Evolutionary conservation across 495 filamentous ascomycete genomes (phyloP).

Genomic region (Xylaria telfairii): DNA sequence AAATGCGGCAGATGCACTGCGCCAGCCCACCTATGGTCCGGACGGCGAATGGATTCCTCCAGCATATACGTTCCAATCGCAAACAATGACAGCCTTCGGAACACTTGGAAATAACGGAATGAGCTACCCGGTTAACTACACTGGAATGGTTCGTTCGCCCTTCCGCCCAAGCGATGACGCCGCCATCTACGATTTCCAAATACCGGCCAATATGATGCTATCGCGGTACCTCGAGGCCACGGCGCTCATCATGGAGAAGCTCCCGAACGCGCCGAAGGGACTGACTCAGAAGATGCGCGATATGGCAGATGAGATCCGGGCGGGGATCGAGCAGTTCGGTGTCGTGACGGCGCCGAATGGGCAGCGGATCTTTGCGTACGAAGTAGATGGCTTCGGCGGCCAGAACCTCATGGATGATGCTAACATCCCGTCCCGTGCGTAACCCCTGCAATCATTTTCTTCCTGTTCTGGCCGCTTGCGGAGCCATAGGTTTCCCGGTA

Average conservation of each 20-base stretch:
- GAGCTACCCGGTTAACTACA: constrained; percentile 64
- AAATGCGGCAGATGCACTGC: constrained; percentile 64
- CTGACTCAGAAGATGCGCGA: constrained; percentile 58
- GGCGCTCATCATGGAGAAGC: constrained; percentile 57
- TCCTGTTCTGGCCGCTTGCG: too few species aligned
- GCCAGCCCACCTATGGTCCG: constrained; percentile 60
- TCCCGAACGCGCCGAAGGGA: constrained; percentile 51
- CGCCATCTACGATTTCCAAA: constrained; percentile 63
- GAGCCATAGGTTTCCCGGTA: too few species aligned
- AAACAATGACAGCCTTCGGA: constrained; percentile 62
- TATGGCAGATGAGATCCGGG: constrained; percentile 56
- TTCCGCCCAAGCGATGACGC: constrained; percentile 70
- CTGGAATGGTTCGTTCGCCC: constrained; percentile 65
- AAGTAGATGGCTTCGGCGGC: constrained; percentile 64
- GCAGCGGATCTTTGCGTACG: constrained; percentile 61
- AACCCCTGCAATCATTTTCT: too few species aligned
- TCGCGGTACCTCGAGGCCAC: constrained; percentile 61
- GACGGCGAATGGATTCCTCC: constrained; percentile 59
- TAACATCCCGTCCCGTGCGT: constrained; percentile 64
- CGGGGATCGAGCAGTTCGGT: constrained; percentile 58
- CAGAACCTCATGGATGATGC: constrained; percentile 67
- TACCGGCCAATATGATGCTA: constrained; percentile 72
- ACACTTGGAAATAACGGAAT: constrained; percentile 67
- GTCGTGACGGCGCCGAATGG: constrained; percentile 45
- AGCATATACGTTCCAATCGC: constrained; percentile 64